phyloP scores from a whole-genome alignment of 768 basidiomycete species.

The Rhodotorula kratochvilovae region DNA sequence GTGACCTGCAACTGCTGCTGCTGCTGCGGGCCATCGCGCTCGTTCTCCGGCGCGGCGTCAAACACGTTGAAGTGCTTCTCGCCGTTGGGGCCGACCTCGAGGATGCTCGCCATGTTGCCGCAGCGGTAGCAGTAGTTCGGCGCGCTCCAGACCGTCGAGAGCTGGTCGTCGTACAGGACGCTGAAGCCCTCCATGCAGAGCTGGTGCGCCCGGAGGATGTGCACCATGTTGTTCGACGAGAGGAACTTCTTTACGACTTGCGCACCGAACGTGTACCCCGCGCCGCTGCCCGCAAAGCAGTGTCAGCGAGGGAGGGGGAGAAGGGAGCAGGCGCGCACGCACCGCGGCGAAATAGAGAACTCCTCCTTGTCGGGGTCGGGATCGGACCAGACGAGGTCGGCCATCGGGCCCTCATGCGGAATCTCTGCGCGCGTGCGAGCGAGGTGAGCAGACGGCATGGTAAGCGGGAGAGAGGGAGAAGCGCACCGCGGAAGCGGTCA shows the following conservation, averaged over 20 bases:
- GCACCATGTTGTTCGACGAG: slow-evolving; percentile 90
- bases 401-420: slow-evolving; percentile 99
- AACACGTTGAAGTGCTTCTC: slow-evolving; percentile 93
- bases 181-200: slow-evolving; percentile 99
- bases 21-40: slow-evolving; percentile 73
- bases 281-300: slow-evolving; percentile 61
- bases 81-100: slow-evolving; percentile 88
- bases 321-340: slow-evolving; percentile 43
- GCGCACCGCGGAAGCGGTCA: slow-evolving; percentile 87
- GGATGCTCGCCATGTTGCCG: slow-evolving; percentile 91
- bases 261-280: slow-evolving; percentile 97
- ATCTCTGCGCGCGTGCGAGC: slow-evolving; percentile 62
- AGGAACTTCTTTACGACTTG: slow-evolving; percentile 97
- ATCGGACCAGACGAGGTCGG: slow-evolving; percentile 99
- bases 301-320: slow-evolving; percentile 5
- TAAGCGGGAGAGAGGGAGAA: slow-evolving; percentile 22
- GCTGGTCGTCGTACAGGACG: slow-evolving; percentile 91
- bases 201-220: slow-evolving; percentile 96
- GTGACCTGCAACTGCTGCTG: slow-evolving; percentile 45
- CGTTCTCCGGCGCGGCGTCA: slow-evolving; percentile 97
- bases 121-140: slow-evolving; percentile 99
- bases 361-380: slow-evolving; percentile 99
- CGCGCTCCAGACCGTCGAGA: slow-evolving; percentile 97
- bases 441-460: slow-evolving; percentile 10
- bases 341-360: slow-evolving; percentile 98